These are phyloP conservation scores for Noccaea bulbosa DNA, from an alignment of 345 rosid genomes.

Conservation along the genomic window DNA sequence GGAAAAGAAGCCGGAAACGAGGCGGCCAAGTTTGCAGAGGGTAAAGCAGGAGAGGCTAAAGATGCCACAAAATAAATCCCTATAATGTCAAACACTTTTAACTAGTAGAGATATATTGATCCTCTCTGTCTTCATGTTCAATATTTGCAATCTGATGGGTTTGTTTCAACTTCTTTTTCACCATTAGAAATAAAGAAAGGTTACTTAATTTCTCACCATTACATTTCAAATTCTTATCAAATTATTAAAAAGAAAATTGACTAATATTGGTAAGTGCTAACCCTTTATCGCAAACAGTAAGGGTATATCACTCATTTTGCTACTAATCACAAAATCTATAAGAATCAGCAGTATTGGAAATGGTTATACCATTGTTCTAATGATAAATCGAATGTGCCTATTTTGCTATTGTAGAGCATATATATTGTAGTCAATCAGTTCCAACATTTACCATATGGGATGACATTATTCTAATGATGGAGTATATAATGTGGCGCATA, in stretches of 20 bases:
- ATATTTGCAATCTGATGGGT: slow-evolving; percentile 21
- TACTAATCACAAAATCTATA: not conserved
- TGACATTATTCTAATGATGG: too few species aligned
- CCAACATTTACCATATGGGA: too few species aligned
- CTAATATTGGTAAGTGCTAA: not conserved
- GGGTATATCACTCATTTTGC: not conserved
- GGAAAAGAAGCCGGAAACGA: slow-evolving; percentile 31
- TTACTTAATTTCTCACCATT: slow-evolving; percentile 7
- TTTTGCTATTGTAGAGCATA: too few species aligned
- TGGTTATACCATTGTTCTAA: too few species aligned
- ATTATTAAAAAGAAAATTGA: not conserved
- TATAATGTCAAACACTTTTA: slow-evolving; percentile 7
- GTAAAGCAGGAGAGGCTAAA: slow-evolving; percentile 33
- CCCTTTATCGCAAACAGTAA: not conserved
- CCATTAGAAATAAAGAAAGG: slow-evolving; percentile 3
- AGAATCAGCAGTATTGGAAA: too few species aligned
- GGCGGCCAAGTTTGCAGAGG: slow-evolving; percentile 25
- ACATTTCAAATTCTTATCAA: not conserved
- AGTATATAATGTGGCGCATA: too few species aligned
- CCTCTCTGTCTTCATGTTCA: not conserved
- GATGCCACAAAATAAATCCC: slow-evolving; percentile 3
- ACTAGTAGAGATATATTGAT: slow-evolving; percentile 26
- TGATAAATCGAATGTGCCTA: too few species aligned
- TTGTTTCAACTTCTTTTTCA: slow-evolving; percentile 5
- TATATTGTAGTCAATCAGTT: too few species aligned